Percentiles rank a stretch among this genome's conserved stretches.
Conservation (phyloP, 2,329 filamentous ascomycete species). For the Colletotrichum limetticola region DNA sequence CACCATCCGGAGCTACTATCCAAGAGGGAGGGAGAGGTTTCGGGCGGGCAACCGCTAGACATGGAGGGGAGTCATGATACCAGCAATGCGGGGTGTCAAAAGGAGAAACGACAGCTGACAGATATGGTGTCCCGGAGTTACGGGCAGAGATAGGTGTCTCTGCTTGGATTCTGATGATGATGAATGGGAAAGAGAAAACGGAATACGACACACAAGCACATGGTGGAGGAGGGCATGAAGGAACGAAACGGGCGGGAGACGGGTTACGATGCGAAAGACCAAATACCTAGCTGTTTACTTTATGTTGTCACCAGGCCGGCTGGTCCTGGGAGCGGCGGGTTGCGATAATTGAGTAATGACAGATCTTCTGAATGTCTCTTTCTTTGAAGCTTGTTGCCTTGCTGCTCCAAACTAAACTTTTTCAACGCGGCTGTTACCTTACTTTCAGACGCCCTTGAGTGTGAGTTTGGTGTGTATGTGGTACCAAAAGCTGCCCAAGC, state of each 20-base stretch:
- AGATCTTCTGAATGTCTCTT: slow-evolving; percentile 13
- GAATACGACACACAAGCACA: slow-evolving; percentile 1
- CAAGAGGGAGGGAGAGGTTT: slow-evolving; percentile 13
- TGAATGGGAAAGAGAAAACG: slow-evolving; percentile 24
- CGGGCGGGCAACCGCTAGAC: slow-evolving; percentile 29
- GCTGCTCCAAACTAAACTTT: neutral
- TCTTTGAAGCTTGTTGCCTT: neutral
- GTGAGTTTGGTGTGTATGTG: neutral
- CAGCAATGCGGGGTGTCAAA: slow-evolving; percentile 19
- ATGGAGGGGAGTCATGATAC: slow-evolving; percentile 32
- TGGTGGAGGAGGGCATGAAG: neutral
- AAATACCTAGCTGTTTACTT: slow-evolving; percentile 36
- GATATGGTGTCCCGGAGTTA: slow-evolving; percentile 14
- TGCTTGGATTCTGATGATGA: slow-evolving; percentile 32
- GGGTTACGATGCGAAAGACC: slow-evolving; percentile 36
- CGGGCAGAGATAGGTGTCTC: slow-evolving; percentile 18
- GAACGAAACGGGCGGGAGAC: slow-evolving; percentile 4
- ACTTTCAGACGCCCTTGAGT: neutral
- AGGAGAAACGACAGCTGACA: slow-evolving; percentile 10
- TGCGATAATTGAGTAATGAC: slow-evolving; percentile 38
- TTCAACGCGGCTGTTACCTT: too few relatives aligned
- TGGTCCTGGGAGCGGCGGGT: slow-evolving; percentile 32
- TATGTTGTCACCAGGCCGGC: slow-evolving; percentile 35
- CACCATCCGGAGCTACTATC: slow-evolving; percentile 23
- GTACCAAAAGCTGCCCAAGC: neutral